These are phyloP conservation scores for Friedmanniomyces endolithicus DNA, from an alignment of 495 filamentous ascomycete species.

Conservation along the genomic window DNA sequence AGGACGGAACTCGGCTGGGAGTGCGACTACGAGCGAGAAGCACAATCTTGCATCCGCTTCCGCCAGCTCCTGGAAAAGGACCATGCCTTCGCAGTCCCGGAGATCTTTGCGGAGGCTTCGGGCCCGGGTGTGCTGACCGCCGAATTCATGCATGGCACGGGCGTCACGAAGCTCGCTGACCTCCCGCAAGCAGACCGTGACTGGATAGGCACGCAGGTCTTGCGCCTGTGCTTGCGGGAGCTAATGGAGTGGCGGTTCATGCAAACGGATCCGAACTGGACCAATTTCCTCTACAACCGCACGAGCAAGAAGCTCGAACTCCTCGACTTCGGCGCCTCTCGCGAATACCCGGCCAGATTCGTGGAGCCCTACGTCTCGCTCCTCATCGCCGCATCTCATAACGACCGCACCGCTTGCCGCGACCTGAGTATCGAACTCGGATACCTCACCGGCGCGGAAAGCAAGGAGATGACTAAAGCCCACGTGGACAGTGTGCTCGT, in stretches of 20 bases:
- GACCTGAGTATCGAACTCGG: constrained; percentile 69
- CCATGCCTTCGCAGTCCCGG: constrained; percentile 57
- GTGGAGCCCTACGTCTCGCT: constrained; percentile 64
- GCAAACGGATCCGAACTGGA: constrained; percentile 99
- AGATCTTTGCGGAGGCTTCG: constrained; percentile 63
- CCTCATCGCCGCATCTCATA: constrained; percentile 60
- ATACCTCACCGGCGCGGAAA: constrained; percentile 85
- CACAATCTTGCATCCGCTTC: constrained; percentile 64
- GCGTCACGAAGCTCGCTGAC: constrained; percentile 68
- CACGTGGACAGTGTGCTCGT: constrained; percentile 72
- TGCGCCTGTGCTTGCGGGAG: constrained; percentile 86
- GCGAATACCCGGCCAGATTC: constrained; percentile 72
- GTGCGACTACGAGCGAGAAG: constrained; percentile 88
- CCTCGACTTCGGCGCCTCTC: constrained; percentile 86
- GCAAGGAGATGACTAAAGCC: constrained; percentile 68
- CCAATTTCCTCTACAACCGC: constrained; percentile 92
- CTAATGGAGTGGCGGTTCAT: constrained; percentile 90
- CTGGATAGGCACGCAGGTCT: constrained; percentile 85
- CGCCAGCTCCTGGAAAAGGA: constrained; percentile 58
- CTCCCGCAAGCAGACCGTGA: constrained; percentile 74
- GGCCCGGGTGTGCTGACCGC: constrained; percentile 85
- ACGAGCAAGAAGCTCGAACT: constrained; percentile 65
- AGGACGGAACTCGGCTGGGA: constrained; percentile 88
- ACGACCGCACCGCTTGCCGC: constrained; percentile 50
- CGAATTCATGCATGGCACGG: constrained; percentile 74